These are phyloP conservation scores for Glebionis coronaria DNA, from an alignment of 129 eudicot genomes.

Conservation along the genomic window DNA sequence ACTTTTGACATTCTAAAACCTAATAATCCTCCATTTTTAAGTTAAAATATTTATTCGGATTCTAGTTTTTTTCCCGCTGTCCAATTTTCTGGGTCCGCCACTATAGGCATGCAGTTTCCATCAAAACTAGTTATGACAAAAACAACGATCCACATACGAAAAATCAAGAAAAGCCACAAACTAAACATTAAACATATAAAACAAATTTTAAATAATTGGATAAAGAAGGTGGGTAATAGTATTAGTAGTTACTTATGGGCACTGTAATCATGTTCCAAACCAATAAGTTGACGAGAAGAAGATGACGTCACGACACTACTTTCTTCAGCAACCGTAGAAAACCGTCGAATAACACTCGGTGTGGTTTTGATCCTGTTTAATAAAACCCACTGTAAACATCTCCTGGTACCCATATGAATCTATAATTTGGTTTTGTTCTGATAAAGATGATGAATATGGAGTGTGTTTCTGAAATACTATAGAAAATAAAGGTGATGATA, in stretches of 20 bases:
- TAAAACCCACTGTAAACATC: slow-evolving; percentile 34
- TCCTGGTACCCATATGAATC: slow-evolving; percentile 48
- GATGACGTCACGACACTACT: slow-evolving; percentile 25
- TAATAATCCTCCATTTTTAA: too few relatives aligned
- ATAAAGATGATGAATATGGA: slow-evolving; percentile 8
- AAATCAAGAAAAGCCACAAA: slow-evolving; percentile 1
- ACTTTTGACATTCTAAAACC: too few relatives aligned
- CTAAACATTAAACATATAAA: background rate
- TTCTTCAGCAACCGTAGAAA: slow-evolving; percentile 41
- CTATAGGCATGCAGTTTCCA: too few relatives aligned
- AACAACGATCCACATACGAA: background rate
- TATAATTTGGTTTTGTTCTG: background rate
- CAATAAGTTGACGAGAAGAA: slow-evolving; percentile 57
- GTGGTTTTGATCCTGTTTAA: slow-evolving; percentile 26
- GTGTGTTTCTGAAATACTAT: slow-evolving; percentile 24
- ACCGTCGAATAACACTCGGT: slow-evolving; percentile 30
- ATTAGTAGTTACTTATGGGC: too few relatives aligned
- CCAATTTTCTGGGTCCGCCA: too few relatives aligned
- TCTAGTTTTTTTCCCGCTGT: too few relatives aligned
- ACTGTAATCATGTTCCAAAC: slow-evolving; percentile 57
- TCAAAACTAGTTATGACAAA: too few relatives aligned
- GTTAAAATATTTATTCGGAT: too few relatives aligned
- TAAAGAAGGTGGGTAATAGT: too few relatives aligned
- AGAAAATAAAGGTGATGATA: too few relatives aligned
- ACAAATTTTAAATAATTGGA: too few relatives aligned